phyloP scores from a whole-genome alignment of 768 basidiomycete species.

The Mycena olivaceomarginata region DNA sequence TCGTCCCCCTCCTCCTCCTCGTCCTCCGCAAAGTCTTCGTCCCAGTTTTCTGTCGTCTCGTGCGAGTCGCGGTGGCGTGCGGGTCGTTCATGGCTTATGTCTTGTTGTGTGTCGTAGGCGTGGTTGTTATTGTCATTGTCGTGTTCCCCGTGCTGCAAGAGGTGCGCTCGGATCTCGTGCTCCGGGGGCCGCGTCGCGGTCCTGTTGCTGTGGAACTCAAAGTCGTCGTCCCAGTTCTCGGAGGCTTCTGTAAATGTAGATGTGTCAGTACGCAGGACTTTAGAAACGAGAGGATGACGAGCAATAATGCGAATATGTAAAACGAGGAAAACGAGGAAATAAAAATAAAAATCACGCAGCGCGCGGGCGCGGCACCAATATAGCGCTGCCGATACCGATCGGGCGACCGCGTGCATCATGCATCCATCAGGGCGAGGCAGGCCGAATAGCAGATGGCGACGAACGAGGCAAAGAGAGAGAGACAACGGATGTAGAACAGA shows the following conservation, averaged over 20 bases:
- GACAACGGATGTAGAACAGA: not conserved
- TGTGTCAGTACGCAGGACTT: not conserved
- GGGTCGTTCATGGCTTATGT: not conserved
- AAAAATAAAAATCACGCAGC: not conserved
- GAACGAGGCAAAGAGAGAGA: not conserved
- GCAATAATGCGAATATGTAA: too few relatives aligned
- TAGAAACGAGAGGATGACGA: too few relatives aligned
- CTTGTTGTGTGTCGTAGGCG: not conserved
- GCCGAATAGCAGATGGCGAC: not conserved
- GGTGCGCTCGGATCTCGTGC: slow-evolving; percentile 34
- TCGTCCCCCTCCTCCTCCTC: not conserved
- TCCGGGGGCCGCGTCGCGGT: not conserved
- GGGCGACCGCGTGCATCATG: not conserved
- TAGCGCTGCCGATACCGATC: not conserved
- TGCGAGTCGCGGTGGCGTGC: slow-evolving; percentile 30
- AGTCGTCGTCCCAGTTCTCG: slow-evolving; percentile 92
- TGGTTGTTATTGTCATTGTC: not conserved
- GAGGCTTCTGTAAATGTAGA: slow-evolving; percentile 57
- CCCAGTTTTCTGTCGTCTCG: slow-evolving; percentile 46
- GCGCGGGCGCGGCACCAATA: slow-evolving; percentile 1
- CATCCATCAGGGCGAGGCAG: not conserved
- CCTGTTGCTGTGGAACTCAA: slow-evolving; percentile 70
- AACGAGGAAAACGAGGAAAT: not conserved
- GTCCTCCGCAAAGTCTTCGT: slow-evolving; percentile 57
- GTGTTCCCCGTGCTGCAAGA: slow-evolving; percentile 13